A percentile compares a stretch with the other conserved stretches of the same genome.
Evolutionary conservation across 108 stramenopile genomes (phyloP).

Genomic region (Parmales sp.): DNA sequence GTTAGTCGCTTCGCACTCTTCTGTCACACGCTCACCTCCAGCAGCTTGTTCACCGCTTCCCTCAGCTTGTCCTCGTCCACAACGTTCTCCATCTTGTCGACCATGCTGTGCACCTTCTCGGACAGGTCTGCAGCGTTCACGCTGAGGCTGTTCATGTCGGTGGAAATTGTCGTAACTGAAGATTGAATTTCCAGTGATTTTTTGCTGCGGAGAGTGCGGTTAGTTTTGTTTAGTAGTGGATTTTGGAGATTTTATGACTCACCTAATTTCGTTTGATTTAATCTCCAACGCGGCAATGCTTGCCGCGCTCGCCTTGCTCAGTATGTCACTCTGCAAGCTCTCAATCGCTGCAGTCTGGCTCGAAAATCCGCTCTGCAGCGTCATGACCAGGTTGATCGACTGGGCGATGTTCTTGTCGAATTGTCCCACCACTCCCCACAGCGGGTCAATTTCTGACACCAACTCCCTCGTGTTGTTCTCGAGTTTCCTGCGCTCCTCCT

Average conservation of each 20-base stretch:
- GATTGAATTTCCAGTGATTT: background rate
- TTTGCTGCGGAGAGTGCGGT: background rate
- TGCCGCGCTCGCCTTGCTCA: background rate
- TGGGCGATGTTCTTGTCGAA: conserved; percentile 8
- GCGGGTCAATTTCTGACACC: background rate
- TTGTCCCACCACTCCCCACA: background rate
- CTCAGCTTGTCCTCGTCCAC: conserved; percentile 10
- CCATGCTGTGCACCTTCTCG: background rate
- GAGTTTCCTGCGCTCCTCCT: background rate
- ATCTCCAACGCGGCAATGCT: background rate
- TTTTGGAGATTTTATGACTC: no score
- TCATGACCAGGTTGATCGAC: conserved; percentile 9
- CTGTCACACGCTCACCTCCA: no score
- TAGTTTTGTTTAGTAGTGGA: no score
- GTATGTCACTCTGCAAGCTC: background rate
- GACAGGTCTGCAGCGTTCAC: background rate
- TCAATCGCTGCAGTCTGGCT: background rate
- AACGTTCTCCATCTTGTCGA: conserved; percentile 2
- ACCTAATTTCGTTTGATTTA: no score
- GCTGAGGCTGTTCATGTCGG: background rate
- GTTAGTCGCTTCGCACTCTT: no score
- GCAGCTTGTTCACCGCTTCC: background rate
- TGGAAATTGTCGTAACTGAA: background rate
- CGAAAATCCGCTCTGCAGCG: conserved; percentile 3
- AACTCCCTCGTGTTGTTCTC: background rate